These are phyloP conservation scores for Aspergillus wentii DNA, from an alignment of 495 filamentous ascomycete genomes.

Conservation along the genomic window DNA sequence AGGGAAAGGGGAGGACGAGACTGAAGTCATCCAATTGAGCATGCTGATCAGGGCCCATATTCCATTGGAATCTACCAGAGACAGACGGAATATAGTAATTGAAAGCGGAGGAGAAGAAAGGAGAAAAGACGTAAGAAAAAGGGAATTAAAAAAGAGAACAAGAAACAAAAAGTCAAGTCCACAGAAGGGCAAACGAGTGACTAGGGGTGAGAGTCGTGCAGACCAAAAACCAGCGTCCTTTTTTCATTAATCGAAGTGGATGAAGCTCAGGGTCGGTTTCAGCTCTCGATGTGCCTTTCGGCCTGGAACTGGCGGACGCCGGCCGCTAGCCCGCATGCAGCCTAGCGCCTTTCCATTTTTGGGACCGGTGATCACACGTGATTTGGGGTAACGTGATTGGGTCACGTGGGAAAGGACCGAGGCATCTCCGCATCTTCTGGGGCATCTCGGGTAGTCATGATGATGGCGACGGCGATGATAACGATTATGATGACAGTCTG, in stretches of 20 bases:
- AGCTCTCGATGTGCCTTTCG: too few relatives aligned
- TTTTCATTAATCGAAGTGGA: too few relatives aligned
- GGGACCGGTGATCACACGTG: slow-evolving; percentile 4
- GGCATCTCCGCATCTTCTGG: background rate
- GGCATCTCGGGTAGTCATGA: too few relatives aligned
- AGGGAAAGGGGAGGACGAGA: slow-evolving; percentile 78
- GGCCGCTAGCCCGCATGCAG: slow-evolving; percentile 9
- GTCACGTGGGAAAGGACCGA: background rate
- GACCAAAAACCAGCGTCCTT: slow-evolving; percentile 3
- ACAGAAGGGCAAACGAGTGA: slow-evolving; percentile 30
- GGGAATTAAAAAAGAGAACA: slow-evolving; percentile 3
- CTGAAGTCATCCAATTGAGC: slow-evolving; percentile 80
- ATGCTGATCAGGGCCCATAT: slow-evolving; percentile 80
- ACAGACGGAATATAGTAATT: too few relatives aligned
- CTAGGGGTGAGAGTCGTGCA: slow-evolving; percentile 32
- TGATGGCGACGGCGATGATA: background rate
- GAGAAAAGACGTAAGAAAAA: slow-evolving; percentile 12
- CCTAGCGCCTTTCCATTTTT: slow-evolving; percentile 8
- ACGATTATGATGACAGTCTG: background rate
- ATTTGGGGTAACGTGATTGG: background rate
- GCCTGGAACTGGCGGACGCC: too few relatives aligned
- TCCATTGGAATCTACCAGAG: too few relatives aligned
- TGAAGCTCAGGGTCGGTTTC: slow-evolving; percentile 20
- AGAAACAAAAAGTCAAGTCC: slow-evolving; percentile 9
- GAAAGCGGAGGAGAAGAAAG: slow-evolving; percentile 3